A percentile compares a stretch with the other conserved stretches of the same genome.
phyloP scores from a whole-genome alignment of 192 early-diverging fungal genomes.

The Coemansia sp. region DNA sequence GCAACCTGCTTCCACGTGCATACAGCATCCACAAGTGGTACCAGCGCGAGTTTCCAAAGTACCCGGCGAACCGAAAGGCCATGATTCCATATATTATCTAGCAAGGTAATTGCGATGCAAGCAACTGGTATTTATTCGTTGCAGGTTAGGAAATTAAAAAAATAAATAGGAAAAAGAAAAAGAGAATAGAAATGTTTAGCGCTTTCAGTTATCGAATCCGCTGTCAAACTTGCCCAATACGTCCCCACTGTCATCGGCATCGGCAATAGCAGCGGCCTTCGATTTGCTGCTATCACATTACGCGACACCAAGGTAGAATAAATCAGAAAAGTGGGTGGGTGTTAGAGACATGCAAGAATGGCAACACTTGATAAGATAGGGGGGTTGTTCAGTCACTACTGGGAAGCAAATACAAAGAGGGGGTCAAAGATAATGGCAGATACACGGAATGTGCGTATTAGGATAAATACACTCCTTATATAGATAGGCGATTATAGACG shows the following conservation, averaged over 20 bases:
- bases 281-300: constrained; percentile 9
- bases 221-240: constrained; percentile 13
- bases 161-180: background rate
- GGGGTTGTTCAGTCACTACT: background rate
- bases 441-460: constrained; percentile 14
- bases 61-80: constrained; percentile 44
- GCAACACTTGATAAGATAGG: constrained; percentile 1
- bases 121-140: constrained; percentile 9
- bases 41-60: constrained; percentile 29
- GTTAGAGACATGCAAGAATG: constrained; percentile 9
- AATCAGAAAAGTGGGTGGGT: background rate
- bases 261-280: constrained; percentile 11
- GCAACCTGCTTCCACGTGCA: constrained; percentile 51
- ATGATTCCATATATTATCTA: constrained; percentile 52
- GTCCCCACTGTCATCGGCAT: constrained; percentile 2
- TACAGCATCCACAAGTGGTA: constrained; percentile 54
- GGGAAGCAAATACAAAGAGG: constrained; percentile 8
- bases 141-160: constrained; percentile 12
- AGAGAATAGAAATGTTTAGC: background rate
- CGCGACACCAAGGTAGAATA: constrained; percentile 4
- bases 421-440: background rate
- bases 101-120: background rate
- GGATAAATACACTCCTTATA: constrained; percentile 6
- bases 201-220: constrained; percentile 10
- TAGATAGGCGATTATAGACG: constrained; percentile 1